phyloP scores from a whole-genome alignment of 345 rosid species.

The Schrenkiella parvula region DNA sequence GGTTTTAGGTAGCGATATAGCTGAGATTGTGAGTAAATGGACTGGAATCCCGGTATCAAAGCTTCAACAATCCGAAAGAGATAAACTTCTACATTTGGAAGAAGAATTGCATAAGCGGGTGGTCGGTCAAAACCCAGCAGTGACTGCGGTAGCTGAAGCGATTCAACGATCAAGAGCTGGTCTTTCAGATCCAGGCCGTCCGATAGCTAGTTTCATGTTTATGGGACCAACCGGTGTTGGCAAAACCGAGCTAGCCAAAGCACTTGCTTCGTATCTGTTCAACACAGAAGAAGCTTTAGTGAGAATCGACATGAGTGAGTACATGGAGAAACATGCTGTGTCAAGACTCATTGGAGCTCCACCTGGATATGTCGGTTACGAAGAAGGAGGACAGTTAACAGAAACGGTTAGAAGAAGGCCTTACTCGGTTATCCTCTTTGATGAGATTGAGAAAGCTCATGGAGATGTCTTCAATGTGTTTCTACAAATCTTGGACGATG shows the following conservation, averaged over 20 bases:
- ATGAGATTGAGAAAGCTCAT: conserved; percentile 98
- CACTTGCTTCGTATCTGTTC: conserved; percentile 88
- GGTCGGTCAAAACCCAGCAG: conserved; percentile 96
- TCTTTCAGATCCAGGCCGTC: conserved; percentile 93
- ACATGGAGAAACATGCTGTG: conserved; percentile 99
- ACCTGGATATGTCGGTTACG: conserved; percentile 97
- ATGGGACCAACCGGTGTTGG: conserved; percentile 99
- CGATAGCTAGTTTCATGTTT: conserved; percentile 98
- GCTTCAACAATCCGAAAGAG: conserved; percentile 94
- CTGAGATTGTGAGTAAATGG: conserved; percentile 97
- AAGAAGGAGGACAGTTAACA: conserved; percentile 96
- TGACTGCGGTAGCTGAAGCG: conserved; percentile 89
- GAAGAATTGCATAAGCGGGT: conserved; percentile 92
- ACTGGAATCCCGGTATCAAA: conserved; percentile 96
- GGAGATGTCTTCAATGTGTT: conserved; percentile 89
- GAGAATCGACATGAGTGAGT: conserved; percentile 97
- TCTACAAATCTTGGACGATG: conserved; percentile 96
- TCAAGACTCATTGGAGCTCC: conserved; percentile 98
- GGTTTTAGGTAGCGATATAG: conserved; percentile 87
- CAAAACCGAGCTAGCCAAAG: conserved; percentile 93
- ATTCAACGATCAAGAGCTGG: conserved; percentile 98
- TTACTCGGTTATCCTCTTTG: conserved; percentile 91
- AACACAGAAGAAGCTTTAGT: conserved; percentile 96
- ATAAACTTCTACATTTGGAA: conserved; percentile 78
- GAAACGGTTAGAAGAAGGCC: conserved; percentile 94